A percentile compares a stretch with the other conserved stretches of the same genome.
Evolutionary conservation across 176 grass and related monocot genomes (phyloP).

Genomic region (Aegilops tauschii): DNA sequence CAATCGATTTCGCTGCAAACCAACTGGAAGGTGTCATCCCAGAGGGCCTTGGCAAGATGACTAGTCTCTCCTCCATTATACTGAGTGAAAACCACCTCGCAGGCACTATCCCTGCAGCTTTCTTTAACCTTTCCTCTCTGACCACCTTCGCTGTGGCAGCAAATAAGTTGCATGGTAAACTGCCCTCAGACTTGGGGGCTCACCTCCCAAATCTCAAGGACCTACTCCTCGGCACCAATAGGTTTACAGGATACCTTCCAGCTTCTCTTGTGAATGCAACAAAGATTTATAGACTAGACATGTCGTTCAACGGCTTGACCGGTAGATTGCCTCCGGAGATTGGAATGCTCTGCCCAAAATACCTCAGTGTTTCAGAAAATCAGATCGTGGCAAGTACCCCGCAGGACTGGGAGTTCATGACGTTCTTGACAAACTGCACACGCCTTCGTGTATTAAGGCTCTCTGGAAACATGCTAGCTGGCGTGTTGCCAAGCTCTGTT

Average conservation of each 20-base stretch:
- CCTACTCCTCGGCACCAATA: slow-evolving; percentile 10
- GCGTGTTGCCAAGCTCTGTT: slow-evolving; percentile 30
- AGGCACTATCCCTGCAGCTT: slow-evolving; percentile 26
- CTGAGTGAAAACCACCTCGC: slow-evolving; percentile 7
- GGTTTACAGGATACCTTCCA: slow-evolving; percentile 33
- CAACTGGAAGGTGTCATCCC: slow-evolving; percentile 23
- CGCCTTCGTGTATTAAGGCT: neutral
- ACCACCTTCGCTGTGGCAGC: neutral
- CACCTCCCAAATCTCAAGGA: slow-evolving; percentile 24
- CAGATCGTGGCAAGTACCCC: neutral
- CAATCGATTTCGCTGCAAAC: neutral
- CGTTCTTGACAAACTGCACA: slow-evolving; percentile 51
- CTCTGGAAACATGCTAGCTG: slow-evolving; percentile 22
- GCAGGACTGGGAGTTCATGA: slow-evolving; percentile 22
- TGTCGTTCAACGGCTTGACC: slow-evolving; percentile 31
- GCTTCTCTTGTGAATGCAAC: slow-evolving; percentile 41
- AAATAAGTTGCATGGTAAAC: slow-evolving; percentile 35
- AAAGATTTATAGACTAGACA: slow-evolving; percentile 17
- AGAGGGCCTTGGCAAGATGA: neutral
- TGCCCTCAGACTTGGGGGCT: slow-evolving; percentile 35
- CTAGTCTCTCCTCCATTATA: neutral
- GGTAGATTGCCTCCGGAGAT: slow-evolving; percentile 36
- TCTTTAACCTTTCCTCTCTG: slow-evolving; percentile 45
- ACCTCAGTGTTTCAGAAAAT: neutral
- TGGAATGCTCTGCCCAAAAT: slow-evolving; percentile 35